These are phyloP conservation scores for Aspergillus kassunensis DNA, from an alignment of 495 filamentous ascomycete species.

Conservation along the genomic window DNA sequence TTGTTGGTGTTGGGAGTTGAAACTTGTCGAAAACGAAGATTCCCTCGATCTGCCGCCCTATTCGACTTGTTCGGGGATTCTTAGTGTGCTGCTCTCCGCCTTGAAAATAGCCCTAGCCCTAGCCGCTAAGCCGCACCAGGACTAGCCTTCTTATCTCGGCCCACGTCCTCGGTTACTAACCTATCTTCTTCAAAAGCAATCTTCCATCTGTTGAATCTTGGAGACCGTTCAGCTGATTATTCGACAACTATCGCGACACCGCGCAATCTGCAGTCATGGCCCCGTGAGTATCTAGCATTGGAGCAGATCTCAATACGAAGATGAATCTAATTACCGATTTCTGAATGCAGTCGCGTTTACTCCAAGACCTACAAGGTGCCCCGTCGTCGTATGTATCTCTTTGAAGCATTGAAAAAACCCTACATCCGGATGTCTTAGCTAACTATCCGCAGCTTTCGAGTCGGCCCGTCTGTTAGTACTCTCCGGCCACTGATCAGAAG, in stretches of 20 bases:
- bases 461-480: constrained; percentile 97
- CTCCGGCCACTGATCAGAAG: constrained; percentile 96
- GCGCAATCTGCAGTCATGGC: constrained; percentile 49
- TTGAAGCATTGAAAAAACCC: constrained; percentile 1
- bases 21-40: constrained; percentile 40
- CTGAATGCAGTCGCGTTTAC: constrained; percentile 58
- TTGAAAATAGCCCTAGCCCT: constrained; percentile 20
- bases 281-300: constrained; percentile 39
- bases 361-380: constrained; percentile 99
- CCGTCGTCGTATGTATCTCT: constrained; percentile 53
- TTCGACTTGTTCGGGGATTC: constrained; percentile 18
- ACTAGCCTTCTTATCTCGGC: neutral
- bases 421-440: constrained; percentile 21
- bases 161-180: constrained; percentile 30
- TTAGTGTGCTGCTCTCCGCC: constrained; percentile 28
- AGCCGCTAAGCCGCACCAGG: neutral
- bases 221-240: constrained; percentile 21
- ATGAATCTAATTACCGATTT: constrained; percentile 32
- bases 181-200: constrained; percentile 20
- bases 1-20: constrained; percentile 42
- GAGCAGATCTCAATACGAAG: constrained; percentile 11
- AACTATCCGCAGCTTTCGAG: constrained; percentile 71
- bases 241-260: constrained; percentile 37
- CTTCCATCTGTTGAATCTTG: constrained; percentile 12
- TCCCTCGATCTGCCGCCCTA: constrained; percentile 22